Conservation (phyloP, 1,284 basidiomycete species). For the Ustilago loliicola region DNA sequence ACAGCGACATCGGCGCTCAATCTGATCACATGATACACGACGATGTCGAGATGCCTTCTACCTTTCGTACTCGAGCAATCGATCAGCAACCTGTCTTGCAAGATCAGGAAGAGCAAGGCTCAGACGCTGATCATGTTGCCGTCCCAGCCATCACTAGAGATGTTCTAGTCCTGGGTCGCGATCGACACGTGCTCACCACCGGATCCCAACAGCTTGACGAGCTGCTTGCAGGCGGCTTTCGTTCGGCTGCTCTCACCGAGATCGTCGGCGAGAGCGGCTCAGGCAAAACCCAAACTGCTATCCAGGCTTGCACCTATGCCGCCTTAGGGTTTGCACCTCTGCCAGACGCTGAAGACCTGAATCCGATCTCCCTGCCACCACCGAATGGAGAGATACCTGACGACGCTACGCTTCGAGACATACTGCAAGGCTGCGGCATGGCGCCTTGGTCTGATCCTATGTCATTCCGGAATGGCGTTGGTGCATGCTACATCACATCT, state of each 20-base stretch:
- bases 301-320: constrained; percentile 52
- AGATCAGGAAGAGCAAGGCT: neutral
- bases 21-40: constrained; percentile 20
- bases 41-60: constrained; percentile 27
- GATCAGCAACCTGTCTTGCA: neutral
- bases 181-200: constrained; percentile 25
- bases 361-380: neutral
- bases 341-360: neutral
- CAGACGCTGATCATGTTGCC: neutral
- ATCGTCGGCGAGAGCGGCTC: constrained; percentile 62
- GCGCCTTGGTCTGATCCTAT: neutral
- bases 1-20: constrained; percentile 7
- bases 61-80: neutral
- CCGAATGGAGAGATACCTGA: neutral
- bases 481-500: constrained; percentile 45
- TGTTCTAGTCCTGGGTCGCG: constrained; percentile 26
- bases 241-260: constrained; percentile 49
- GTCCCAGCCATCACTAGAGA: constrained; percentile 8
- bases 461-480: neutral
- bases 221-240: constrained; percentile 51
- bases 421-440: constrained; percentile 30
- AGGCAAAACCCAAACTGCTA: constrained; percentile 62
- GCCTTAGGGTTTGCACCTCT: constrained; percentile 42
- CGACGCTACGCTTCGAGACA: constrained; percentile 12
- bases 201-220: constrained; percentile 48